Percentiles rank a stretch among this genome's conserved stretches.
Evolutionary conservation across 371 early-diverging fungal genomes (phyloP).

Genomic region (Amoeboaphelidium occidentale): DNA sequence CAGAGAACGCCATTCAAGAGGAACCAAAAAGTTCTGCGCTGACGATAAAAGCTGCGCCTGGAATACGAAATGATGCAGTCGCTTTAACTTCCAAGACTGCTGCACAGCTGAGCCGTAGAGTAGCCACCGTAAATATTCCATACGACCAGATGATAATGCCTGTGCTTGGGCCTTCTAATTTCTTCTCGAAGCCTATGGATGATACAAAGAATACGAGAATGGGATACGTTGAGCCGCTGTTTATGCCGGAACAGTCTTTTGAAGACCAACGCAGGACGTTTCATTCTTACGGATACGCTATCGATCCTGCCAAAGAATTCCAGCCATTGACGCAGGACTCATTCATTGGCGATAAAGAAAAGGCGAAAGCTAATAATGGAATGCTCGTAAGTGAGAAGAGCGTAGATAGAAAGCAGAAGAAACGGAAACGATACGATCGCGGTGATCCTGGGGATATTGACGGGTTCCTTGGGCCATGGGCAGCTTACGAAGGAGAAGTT

Average conservation of each 20-base stretch:
- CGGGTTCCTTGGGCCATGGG: conserved; percentile 85
- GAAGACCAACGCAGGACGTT: conserved; percentile 43
- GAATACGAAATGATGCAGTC: not conserved
- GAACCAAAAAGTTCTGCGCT: not conserved
- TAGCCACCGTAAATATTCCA: no score
- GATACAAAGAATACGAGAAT: conserved; percentile 25
- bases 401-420: conserved; percentile 22
- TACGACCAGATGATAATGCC: conserved; percentile 42
- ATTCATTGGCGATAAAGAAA: conserved; percentile 37
- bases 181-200: conserved; percentile 16
- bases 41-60: not conserved
- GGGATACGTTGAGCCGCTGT: conserved; percentile 60
- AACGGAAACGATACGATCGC: conserved; percentile 38
- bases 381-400: conserved; percentile 3
- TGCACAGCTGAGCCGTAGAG: no score
- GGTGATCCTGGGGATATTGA: conserved; percentile 43
- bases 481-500: conserved; percentile 62
- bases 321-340: conserved; percentile 20
- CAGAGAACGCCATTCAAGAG: not conserved
- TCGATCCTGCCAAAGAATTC: conserved; percentile 42
- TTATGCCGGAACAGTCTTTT: conserved; percentile 28
- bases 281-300: conserved; percentile 52
- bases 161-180: conserved; percentile 48
- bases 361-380: conserved; percentile 11
- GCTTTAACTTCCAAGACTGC: not conserved